Evolutionary conservation across 2,329 filamentous ascomycete species (phyloP), one percentile per base, ranked within the genome.

Genomic region (Dothideomycetes sp.): DNA sequence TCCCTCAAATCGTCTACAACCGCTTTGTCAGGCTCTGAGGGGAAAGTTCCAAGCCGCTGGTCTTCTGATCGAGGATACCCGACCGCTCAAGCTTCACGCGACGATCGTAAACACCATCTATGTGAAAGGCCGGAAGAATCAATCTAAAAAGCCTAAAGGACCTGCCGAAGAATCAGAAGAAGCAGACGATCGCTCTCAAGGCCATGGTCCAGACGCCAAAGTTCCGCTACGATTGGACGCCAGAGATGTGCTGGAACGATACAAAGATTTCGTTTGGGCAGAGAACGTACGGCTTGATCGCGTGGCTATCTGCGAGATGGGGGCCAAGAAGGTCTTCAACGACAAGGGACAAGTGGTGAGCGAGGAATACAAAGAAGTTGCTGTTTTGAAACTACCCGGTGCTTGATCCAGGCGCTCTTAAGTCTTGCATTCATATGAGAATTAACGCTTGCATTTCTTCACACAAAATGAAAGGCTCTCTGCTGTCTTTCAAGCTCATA

Each of bases 31-130:
- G 47, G 56, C 54, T n/a, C 52, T 86, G 11, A 64, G 69, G 44
- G 52, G 60, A 0, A 47, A 50, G 1, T 86, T 88, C 49, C 61
- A 61, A 14, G 63, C 72, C 2, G 63, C 64, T 0, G 76, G 68
- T 2, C 58, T 83, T 8, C 62, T 87, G 52, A 54, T 67, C 0
- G 61, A 66, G 1, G 79, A 84, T 18, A 61, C 64, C 10, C 65
- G 84, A 40, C 72, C 76, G 5, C 58, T 95, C 45, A 70, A 84
- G 15, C 61, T 95, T 37, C 89, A 95, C 55, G 86, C 84, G 14
- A 95, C 89, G 0, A 64, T 95, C 3, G 62, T 91, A 37, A 94
- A 95, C 58, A 93, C 87, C 0, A 75, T 87, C 11, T 93, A 94
- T 55, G 77, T 77, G 32, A 74, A 70, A 53, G 59, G 58, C 19